These are phyloP conservation scores for Pseudoneurospora amorphoporcata DNA, from an alignment of 495 filamentous ascomycete species.

Conservation along the genomic window DNA sequence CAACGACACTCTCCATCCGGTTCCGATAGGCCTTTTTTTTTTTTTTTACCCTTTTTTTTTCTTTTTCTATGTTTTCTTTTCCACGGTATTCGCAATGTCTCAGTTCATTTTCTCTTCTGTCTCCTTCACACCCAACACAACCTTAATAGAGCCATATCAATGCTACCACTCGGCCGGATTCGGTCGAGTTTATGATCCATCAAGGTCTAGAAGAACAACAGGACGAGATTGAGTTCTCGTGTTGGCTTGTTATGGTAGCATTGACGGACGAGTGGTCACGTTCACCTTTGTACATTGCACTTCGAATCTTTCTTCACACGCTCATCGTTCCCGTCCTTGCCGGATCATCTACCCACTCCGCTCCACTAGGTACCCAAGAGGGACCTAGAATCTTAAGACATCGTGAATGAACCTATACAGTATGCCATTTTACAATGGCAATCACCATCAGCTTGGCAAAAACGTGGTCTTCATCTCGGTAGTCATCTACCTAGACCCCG, in stretches of 20 bases:
- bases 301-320: no score
- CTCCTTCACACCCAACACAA: background rate
- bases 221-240: background rate
- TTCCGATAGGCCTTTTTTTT: background rate
- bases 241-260: no score
- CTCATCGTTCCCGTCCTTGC: no score
- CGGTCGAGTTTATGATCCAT: background rate
- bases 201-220: background rate
- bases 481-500: background rate
- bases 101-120: background rate
- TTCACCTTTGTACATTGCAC: no score
- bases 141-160: background rate
- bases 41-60: no score
- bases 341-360: background rate
- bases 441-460: background rate
- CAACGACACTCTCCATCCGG: background rate
- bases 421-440: background rate
- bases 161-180: background rate
- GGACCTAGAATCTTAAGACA: background rate
- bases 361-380: background rate
- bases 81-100: background rate
- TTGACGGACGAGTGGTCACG: no score
- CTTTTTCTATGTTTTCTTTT: background rate
- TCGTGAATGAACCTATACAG: background rate
- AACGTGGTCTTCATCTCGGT: background rate